A percentile compares a stretch with the other conserved stretches of the same genome.
phyloP scores from a whole-genome alignment of 257 asterid species.

The Solanum ossicruentum region DNA sequence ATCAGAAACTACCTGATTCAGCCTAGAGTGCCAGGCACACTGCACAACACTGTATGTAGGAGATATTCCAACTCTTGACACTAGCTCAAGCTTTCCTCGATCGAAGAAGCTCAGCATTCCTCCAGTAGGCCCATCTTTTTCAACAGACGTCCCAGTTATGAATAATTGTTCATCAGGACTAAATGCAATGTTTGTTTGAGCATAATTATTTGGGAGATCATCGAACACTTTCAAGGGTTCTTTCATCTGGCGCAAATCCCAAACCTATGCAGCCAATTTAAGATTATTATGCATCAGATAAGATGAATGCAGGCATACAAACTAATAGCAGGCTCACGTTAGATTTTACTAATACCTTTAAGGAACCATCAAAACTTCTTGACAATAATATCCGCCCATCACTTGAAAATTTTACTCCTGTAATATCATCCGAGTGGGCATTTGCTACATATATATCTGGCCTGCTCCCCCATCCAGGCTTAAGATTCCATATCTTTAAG shows the following conservation, averaged over 20 bases:
- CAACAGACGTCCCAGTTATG: conserved; percentile 84
- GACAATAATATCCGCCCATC: conserved; percentile 72
- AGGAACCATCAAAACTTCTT: conserved; percentile 85
- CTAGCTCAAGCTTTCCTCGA: conserved; percentile 68
- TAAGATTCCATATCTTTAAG: conserved; percentile 79
- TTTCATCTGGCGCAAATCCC: conserved; percentile 89
- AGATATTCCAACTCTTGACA: conserved; percentile 77
- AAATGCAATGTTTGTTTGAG: conserved; percentile 76
- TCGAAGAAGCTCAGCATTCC: conserved; percentile 77
- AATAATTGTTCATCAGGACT: conserved; percentile 84
- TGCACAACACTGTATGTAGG: conserved; percentile 79
- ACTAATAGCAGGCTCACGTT: neutral
- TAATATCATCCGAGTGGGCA: conserved; percentile 80
- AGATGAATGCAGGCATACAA: neutral
- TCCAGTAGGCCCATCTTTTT: conserved; percentile 62
- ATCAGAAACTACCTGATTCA: conserved; percentile 60
- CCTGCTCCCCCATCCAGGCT: conserved; percentile 97
- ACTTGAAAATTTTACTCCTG: conserved; percentile 72
- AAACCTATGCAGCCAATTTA: conserved; percentile 32
- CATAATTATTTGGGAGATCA: conserved; percentile 80
- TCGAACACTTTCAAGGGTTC: conserved; percentile 50
- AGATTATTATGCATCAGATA: neutral
- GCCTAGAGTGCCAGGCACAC: conserved; percentile 92
- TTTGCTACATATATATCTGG: conserved; percentile 49
- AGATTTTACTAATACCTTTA: conserved; percentile 43